Percentiles rank a stretch among this genome's conserved stretches.
Conservation (phyloP, 768 basidiomycete species). For the Pisolithus sp. region DNA sequence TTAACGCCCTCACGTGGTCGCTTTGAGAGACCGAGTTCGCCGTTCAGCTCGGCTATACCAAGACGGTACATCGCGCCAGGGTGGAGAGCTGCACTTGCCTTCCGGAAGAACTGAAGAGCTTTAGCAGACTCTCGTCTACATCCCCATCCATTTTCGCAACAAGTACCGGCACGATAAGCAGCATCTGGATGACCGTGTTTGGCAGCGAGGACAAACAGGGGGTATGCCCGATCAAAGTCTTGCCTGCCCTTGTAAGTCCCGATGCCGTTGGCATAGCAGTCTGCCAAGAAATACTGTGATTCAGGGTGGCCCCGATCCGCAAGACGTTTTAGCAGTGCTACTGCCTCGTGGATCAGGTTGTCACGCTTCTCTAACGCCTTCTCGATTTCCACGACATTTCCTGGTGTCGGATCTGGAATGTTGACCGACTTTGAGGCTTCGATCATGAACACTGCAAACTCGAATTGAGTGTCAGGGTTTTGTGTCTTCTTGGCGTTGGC, state of each 20-base stretch:
- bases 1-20: slow-evolving; percentile 95
- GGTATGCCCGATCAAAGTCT: slow-evolving; percentile 96
- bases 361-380: slow-evolving; percentile 78
- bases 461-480: slow-evolving; percentile 95
- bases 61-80: slow-evolving; percentile 96
- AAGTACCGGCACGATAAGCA: slow-evolving; percentile 91
- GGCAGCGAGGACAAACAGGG: slow-evolving; percentile 90
- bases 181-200: slow-evolving; percentile 97
- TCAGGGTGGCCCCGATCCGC: slow-evolving; percentile 92
- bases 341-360: slow-evolving; percentile 85
- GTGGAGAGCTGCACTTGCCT: slow-evolving; percentile 85
- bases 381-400: slow-evolving; percentile 76
- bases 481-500: slow-evolving; percentile 98
- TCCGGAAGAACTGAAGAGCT: slow-evolving; percentile 88
- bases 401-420: slow-evolving; percentile 61
- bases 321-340: slow-evolving; percentile 76
- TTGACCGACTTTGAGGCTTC: slow-evolving; percentile 91
- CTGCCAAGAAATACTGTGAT: slow-evolving; percentile 96
- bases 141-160: slow-evolving; percentile 99
- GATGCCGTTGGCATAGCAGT: slow-evolving; percentile 98
- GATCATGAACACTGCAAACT: slow-evolving; percentile 98
- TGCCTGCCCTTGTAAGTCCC: slow-evolving; percentile 85
- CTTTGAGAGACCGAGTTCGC: slow-evolving; percentile 80
- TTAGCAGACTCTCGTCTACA: slow-evolving; percentile 89
- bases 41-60: slow-evolving; percentile 93